A percentile compares a stretch with the other conserved stretches of the same genome.
These are phyloP conservation scores for Chimonanthus salicifolius DNA, from an alignment of 164 flowering plant species.

Conservation along the genomic window DNA sequence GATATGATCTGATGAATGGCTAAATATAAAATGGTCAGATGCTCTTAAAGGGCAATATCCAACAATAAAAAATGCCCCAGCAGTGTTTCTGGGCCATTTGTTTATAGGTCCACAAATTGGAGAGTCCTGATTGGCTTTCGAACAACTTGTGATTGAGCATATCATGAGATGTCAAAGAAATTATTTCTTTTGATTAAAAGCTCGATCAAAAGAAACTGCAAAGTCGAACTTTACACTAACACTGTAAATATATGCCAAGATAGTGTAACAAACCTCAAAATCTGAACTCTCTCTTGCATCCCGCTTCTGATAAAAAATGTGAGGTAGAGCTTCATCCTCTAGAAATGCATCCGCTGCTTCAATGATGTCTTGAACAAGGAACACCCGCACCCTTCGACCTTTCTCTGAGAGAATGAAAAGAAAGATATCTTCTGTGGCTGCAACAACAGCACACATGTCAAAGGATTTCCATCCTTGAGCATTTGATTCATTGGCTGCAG, in stretches of 20 bases:
- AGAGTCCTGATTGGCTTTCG: not conserved
- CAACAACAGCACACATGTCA: slow-evolving; percentile 76
- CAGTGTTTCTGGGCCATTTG: not conserved
- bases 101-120: not conserved
- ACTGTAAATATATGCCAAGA: not conserved
- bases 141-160: not conserved
- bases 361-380: slow-evolving; percentile 66
- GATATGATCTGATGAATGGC: not conserved
- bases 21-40: not conserved
- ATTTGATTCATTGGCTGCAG: slow-evolving; percentile 22
- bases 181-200: no score
- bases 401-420: slow-evolving; percentile 69
- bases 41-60: not conserved
- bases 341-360: slow-evolving; percentile 58
- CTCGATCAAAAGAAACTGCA: not conserved
- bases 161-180: not conserved
- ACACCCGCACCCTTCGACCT: slow-evolving; percentile 74
- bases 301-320: slow-evolving; percentile 25
- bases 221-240: not conserved
- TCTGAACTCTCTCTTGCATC: slow-evolving; percentile 15
- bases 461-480: slow-evolving; percentile 70
- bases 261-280: slow-evolving; percentile 41
- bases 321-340: slow-evolving; percentile 35
- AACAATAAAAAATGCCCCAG: not conserved
- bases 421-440: slow-evolving; percentile 90